Percentiles rank a stretch among this genome's conserved stretches.
These are phyloP conservation scores for Medicago arabica DNA, from an alignment of 306 rosid species.

Conservation along the genomic window DNA sequence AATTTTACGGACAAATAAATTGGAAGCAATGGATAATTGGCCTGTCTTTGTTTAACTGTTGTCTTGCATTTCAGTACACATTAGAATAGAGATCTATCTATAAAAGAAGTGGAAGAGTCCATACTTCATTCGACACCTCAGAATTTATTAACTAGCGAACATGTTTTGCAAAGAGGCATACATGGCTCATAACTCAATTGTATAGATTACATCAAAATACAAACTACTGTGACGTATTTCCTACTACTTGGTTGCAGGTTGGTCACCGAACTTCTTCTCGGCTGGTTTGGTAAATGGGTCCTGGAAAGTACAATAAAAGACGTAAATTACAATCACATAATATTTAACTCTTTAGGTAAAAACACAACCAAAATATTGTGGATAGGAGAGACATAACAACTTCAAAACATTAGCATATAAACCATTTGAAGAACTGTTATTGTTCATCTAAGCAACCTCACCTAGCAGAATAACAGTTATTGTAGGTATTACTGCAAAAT, in stretches of 20 bases:
- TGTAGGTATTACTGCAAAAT: neutral
- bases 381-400: neutral
- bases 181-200: constrained; percentile 32
- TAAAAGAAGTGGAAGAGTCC: constrained; percentile 16
- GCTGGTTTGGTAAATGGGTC: constrained; percentile 54
- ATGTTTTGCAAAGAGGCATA: constrained; percentile 41
- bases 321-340: constrained; percentile 24
- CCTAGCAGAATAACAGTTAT: neutral
- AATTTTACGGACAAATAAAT: neutral
- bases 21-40: constrained; percentile 2
- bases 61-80: neutral
- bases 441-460: neutral
- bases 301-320: constrained; percentile 49
- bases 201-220: constrained; percentile 31
- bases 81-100: neutral
- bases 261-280: constrained; percentile 47
- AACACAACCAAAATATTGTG: neutral
- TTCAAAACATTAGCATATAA: constrained; percentile 16
- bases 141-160: constrained; percentile 41
- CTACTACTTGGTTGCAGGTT: constrained; percentile 51
- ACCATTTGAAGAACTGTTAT: neutral
- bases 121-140: constrained; percentile 37
- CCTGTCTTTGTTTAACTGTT: neutral
- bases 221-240: constrained; percentile 35
- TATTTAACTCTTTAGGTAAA: neutral